Conservation (phyloP, 192 early-diverging fungal genomes). For the Coemansia javaensis region DNA sequence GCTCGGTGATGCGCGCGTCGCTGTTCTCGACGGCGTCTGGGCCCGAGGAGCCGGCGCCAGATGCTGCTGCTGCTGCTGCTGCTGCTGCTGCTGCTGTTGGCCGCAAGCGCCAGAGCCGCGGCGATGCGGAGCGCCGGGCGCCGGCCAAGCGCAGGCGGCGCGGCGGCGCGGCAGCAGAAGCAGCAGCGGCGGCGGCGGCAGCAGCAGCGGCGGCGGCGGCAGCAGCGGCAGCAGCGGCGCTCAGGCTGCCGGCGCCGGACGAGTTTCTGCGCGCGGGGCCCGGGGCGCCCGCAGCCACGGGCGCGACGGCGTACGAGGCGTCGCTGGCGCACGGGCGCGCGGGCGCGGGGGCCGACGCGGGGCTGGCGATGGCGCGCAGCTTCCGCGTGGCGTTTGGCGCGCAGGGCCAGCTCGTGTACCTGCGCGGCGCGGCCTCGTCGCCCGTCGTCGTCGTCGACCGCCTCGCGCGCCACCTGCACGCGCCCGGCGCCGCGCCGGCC, state of each 20-base stretch:
- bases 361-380: slow-evolving; percentile 73
- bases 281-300: slow-evolving; percentile 3
- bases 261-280: slow-evolving; percentile 39
- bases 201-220: too few species aligned
- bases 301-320: slow-evolving; percentile 20
- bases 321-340: slow-evolving; percentile 47
- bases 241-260: slow-evolving; percentile 33
- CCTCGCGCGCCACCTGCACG: slow-evolving; percentile 28
- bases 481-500: background rate
- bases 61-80: too few species aligned
- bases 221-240: slow-evolving; percentile 13
- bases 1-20: slow-evolving; percentile 41
- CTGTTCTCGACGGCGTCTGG: slow-evolving; percentile 22
- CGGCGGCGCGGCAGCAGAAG: background rate
- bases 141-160: background rate
- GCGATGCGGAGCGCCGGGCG: background rate
- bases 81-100: too few species aligned
- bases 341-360: slow-evolving; percentile 61
- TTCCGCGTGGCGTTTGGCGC: slow-evolving; percentile 85
- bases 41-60: background rate
- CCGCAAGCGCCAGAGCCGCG: background rate
- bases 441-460: slow-evolving; percentile 46
- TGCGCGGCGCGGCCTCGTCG: slow-evolving; percentile 9
- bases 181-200: background rate
- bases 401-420: slow-evolving; percentile 60